Evolutionary conservation across 352 stramenopile genomes (phyloP).

Genomic region (Pythium angustatum): DNA sequence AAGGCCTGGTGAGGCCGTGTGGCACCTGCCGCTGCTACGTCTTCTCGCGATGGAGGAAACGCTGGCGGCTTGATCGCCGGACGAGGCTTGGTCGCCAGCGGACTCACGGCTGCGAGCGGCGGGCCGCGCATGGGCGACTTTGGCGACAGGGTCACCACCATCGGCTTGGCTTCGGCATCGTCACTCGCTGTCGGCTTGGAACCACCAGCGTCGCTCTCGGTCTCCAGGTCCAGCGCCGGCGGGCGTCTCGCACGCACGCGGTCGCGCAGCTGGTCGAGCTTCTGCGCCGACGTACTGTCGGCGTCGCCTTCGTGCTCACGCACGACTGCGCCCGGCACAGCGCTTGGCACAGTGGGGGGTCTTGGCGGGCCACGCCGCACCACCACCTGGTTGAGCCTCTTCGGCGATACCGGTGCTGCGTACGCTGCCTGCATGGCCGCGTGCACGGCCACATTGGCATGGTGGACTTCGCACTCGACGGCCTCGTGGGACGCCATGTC

Average conservation of each 20-base stretch:
- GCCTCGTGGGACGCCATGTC: slow-evolving; percentile 45
- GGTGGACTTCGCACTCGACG: slow-evolving; percentile 45
- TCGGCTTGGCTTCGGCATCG: background rate
- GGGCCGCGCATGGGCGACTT: slow-evolving; percentile 8
- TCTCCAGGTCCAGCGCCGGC: background rate
- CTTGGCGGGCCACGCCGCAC: slow-evolving; percentile 37
- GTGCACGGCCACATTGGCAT: slow-evolving; percentile 29
- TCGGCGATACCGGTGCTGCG: slow-evolving; percentile 15
- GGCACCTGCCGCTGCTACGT: background rate
- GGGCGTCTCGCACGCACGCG: slow-evolving; percentile 39
- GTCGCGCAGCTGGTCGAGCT: slow-evolving; percentile 48
- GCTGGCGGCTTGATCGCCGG: slow-evolving; percentile 2
- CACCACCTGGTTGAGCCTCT: slow-evolving; percentile 25
- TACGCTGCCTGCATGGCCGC: slow-evolving; percentile 31
- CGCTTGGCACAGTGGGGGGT: no score
- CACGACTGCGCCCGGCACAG: slow-evolving; percentile 3
- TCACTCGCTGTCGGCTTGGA: background rate
- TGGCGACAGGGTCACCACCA: background rate
- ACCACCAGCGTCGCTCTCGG: no score
- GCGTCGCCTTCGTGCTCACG: background rate
- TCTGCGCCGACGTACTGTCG: slow-evolving; percentile 7
- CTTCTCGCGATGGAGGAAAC: background rate
- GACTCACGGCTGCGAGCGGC: slow-evolving; percentile 13
- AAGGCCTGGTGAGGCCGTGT: background rate
- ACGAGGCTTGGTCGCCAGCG: slow-evolving; percentile 5